These are phyloP conservation scores for Trichoderma sp. DNA, from an alignment of 2,329 filamentous ascomycete species.

Conservation along the genomic window DNA sequence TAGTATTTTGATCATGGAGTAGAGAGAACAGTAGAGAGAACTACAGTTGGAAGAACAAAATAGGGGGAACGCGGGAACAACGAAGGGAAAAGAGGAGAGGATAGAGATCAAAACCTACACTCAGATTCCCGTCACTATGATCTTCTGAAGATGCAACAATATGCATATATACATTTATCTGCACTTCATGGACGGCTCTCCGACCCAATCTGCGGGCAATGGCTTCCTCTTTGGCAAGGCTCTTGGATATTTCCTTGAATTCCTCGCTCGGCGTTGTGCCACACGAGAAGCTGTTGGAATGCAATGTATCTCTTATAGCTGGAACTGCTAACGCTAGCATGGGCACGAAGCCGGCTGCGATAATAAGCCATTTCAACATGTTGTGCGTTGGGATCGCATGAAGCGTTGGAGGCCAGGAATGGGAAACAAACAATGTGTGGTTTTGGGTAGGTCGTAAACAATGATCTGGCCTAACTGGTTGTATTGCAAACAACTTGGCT, in stretches of 20 bases:
- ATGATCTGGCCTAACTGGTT: background rate
- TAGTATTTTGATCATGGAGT: background rate
- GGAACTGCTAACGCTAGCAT: background rate
- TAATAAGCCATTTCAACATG: background rate
- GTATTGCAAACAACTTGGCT: background rate
- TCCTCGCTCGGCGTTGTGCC: background rate
- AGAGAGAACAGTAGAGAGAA: background rate
- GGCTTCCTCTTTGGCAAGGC: slow-evolving; percentile 13
- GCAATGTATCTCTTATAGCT: background rate
- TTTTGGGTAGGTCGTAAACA: background rate
- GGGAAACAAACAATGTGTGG: background rate
- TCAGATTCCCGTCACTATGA: background rate
- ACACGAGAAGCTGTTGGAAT: background rate
- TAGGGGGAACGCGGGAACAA: background rate
- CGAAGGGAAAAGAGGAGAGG: background rate
- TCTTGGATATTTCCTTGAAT: background rate
- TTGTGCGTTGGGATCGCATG: background rate
- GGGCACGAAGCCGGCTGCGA: background rate
- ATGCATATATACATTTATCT: slow-evolving; percentile 22
- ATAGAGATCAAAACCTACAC: background rate
- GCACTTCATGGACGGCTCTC: background rate
- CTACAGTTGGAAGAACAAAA: background rate
- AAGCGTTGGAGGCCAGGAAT: background rate
- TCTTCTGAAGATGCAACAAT: slow-evolving; percentile 10
- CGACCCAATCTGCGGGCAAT: background rate